These are phyloP conservation scores for Diaporthe vexans DNA, from an alignment of 2,329 filamentous ascomycete genomes.

Conservation along the genomic window DNA sequence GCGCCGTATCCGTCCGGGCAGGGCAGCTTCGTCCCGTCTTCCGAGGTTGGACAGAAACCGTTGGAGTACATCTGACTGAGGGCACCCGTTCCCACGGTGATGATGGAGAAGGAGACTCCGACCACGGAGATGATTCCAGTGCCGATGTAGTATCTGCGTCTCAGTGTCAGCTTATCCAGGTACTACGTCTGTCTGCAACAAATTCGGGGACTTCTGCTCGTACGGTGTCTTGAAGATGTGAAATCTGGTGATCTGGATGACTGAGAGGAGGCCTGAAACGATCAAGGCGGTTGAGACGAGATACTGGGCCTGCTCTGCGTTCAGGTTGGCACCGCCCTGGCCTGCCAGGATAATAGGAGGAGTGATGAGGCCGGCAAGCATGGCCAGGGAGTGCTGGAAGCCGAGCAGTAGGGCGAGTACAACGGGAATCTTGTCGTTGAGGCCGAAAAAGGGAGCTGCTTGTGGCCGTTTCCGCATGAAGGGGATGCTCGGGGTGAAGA, in stretches of 20 bases:
- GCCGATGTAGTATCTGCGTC: slow-evolving; percentile 76
- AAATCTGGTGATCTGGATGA: slow-evolving; percentile 83
- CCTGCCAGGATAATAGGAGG: slow-evolving; percentile 81
- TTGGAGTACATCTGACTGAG: slow-evolving; percentile 84
- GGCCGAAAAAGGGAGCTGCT: slow-evolving; percentile 85
- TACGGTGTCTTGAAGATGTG: slow-evolving; percentile 76
- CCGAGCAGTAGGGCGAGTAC: slow-evolving; percentile 81
- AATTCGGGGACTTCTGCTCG: slow-evolving; percentile 43
- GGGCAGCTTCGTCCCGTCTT: slow-evolving; percentile 73
- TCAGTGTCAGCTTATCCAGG: not conserved
- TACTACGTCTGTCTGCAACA: not conserved
- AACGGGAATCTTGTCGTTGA: slow-evolving; percentile 83
- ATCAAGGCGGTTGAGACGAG: slow-evolving; percentile 85
- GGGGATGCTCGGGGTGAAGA: slow-evolving; percentile 86
- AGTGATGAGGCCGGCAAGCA: slow-evolving; percentile 82
- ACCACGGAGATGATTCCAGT: slow-evolving; percentile 86
- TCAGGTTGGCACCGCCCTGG: slow-evolving; percentile 74
- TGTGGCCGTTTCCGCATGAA: slow-evolving; percentile 77
- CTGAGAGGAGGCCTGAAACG: slow-evolving; percentile 81
- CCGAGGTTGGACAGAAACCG: slow-evolving; percentile 73
- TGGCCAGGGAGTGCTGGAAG: slow-evolving; percentile 83
- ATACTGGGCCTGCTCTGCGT: slow-evolving; percentile 75
- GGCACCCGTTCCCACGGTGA: slow-evolving; percentile 79
- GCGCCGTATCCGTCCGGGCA: slow-evolving; percentile 84
- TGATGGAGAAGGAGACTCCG: slow-evolving; percentile 83